Base-by-base conservation (phyloP, 306 rosid species). In the Luffa aegyptiaca region DNA sequence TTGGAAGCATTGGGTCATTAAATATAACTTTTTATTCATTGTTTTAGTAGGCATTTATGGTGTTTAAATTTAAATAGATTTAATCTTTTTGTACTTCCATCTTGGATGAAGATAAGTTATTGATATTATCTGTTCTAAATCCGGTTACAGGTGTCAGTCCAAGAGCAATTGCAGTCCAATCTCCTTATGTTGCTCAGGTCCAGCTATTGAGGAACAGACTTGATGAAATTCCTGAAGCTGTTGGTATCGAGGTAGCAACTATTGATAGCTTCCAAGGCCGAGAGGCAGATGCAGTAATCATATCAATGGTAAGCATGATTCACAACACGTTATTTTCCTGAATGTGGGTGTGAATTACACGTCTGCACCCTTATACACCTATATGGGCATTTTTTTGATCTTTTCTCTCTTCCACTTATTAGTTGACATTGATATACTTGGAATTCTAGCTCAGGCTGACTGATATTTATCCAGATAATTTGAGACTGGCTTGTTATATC, bases 261-360 rank as follows among this genome's bases (percentile, higher is more conserved):
- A 90, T 92, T 71, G 97, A 92, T 84, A 92, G 97, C 88, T 92
- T 90, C 85, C 97, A 92, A 84, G 97, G 97, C 76, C 97, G 93
- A 48, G 97, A 92, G 82, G 97, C 97, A 21, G 97, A 92, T 82
- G 95, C 95, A 42, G 97, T 92, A 48, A 92, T 92, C 84, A 87
- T 92, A 89, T 92, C 95, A 44, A 92, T 90, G 97, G 97, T 92
- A 92, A 41, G 79, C 61, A 31, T 72, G 41, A 75, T 52, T 36
- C 14, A 13, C 52, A 16, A 16, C 70, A 63, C 36, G 20, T 33
- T 33, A 33, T 63, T 63, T 63, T 31, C 36, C 9, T 63, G 70
- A 63, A n/a, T 62, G 42, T 62, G 42, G 36, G 18, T 63, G 10
- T 31, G 36, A 33, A 63, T 13, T 63, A 11, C 42, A 63, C 14